Evolutionary conservation across 768 basidiomycete genomes (phyloP).

Genomic region (Melanogaster broomeanus): DNA sequence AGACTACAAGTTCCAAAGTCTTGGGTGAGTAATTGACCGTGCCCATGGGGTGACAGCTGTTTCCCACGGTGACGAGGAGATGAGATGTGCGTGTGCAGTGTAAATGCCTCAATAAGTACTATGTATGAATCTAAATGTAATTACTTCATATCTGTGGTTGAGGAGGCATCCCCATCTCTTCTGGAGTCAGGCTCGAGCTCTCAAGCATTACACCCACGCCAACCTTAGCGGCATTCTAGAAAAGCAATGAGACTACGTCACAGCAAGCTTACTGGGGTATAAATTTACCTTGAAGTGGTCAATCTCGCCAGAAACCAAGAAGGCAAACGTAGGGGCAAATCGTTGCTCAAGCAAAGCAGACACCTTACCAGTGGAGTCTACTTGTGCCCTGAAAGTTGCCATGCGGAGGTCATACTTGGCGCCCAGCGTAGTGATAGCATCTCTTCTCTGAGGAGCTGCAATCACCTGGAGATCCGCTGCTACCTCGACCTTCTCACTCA

Average conservation of each 20-base stretch:
- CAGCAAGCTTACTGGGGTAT: background rate
- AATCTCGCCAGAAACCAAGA: constrained; percentile 94
- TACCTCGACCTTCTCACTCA: constrained; percentile 96
- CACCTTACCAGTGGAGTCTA: constrained; percentile 95
- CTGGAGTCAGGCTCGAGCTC: constrained; percentile 75
- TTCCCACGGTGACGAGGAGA: constrained; percentile 23
- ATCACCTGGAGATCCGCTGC: constrained; percentile 90
- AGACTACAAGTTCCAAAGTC: too few relatives aligned
- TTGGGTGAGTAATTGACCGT: too few relatives aligned
- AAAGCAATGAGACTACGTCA: background rate
- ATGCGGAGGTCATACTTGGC: constrained; percentile 96
- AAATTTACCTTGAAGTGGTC: constrained; percentile 91
- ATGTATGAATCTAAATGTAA: constrained; percentile 32
- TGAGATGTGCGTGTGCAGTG: constrained; percentile 18
- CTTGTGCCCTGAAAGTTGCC: constrained; percentile 91
- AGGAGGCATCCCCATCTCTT: constrained; percentile 75
- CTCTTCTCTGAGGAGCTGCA: constrained; percentile 76
- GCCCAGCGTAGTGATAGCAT: constrained; percentile 90
- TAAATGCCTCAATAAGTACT: constrained; percentile 21
- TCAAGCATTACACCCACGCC: constrained; percentile 99
- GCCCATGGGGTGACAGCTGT: background rate
- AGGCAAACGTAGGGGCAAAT: constrained; percentile 93
- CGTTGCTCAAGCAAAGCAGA: constrained; percentile 94
- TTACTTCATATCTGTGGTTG: constrained; percentile 41
- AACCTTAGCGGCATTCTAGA: constrained; percentile 88